Conservation (phyloP, 2,329 filamentous ascomycete genomes). For the Paramyrothecium roridum region DNA sequence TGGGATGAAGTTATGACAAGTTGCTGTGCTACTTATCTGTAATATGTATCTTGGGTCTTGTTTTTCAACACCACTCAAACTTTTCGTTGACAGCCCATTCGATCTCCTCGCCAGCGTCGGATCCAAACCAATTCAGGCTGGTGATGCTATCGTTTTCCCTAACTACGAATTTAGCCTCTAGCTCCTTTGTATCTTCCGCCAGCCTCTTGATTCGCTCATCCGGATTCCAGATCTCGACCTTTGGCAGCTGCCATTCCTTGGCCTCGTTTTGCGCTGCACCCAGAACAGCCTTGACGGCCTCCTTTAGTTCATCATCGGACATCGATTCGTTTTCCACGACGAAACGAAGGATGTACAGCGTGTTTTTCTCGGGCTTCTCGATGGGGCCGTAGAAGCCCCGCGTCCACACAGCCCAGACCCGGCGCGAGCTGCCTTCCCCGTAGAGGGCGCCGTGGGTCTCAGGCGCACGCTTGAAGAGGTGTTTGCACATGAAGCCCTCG, state of each 20-base stretch:
- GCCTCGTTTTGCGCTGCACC: constrained; percentile 68
- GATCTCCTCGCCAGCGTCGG: constrained; percentile 46
- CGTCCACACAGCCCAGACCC: constrained; percentile 71
- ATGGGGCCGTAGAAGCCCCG: constrained; percentile 60
- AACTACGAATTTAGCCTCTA: constrained; percentile 49
- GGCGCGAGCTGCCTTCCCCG: constrained; percentile 43
- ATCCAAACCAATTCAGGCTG: constrained; percentile 69
- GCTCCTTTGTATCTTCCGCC: constrained; percentile 37
- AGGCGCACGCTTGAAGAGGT: constrained; percentile 56
- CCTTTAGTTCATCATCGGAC: constrained; percentile 39
- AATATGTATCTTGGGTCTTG: not conserved
- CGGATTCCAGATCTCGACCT: constrained; percentile 84
- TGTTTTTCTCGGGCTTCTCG: constrained; percentile 56
- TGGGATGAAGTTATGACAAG: not conserved
- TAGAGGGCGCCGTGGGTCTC: constrained; percentile 69
- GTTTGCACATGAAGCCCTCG: constrained; percentile 72
- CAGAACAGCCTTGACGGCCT: constrained; percentile 61
- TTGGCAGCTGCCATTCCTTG: constrained; percentile 63
- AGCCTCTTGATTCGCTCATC: constrained; percentile 47
- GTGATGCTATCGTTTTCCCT: constrained; percentile 67
- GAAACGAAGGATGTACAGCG: constrained; percentile 65
- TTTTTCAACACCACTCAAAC: constrained; percentile 67
- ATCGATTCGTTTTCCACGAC: constrained; percentile 56
- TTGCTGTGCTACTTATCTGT: not conserved
- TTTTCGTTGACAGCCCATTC: constrained; percentile 78